phyloP scores from a whole-genome alignment of 352 stramenopile species.

The Pythium aphanidermatum region DNA sequence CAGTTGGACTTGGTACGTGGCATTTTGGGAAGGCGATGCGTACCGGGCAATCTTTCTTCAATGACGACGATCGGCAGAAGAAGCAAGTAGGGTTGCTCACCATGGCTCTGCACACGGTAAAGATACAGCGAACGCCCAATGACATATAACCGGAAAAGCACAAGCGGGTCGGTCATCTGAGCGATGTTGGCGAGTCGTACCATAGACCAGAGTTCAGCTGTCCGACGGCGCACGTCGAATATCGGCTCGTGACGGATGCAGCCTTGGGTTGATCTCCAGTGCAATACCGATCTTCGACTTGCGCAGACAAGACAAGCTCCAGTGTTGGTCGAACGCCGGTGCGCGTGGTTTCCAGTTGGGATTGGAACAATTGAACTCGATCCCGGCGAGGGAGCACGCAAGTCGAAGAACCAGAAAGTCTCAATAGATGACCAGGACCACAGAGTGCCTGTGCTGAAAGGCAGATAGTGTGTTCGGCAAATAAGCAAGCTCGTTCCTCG shows the following conservation, averaged over 20 bases:
- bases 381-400: no score
- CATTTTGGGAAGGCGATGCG: background rate
- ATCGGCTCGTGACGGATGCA: conserved; percentile 4
- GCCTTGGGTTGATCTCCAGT: conserved; percentile 1
- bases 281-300: background rate
- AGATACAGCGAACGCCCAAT: background rate
- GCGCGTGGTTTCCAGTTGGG: conserved; percentile 5
- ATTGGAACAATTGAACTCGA: no score
- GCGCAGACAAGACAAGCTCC: background rate
- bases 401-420: no score
- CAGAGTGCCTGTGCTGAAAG: no score
- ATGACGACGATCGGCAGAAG: no score
- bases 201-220: conserved; percentile 13
- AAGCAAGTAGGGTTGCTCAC: no score
- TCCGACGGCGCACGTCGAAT: conserved; percentile 10
- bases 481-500: no score
- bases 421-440: no score
- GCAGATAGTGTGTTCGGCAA: no score
- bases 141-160: conserved; percentile 3
- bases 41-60: no score
- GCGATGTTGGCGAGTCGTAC: conserved; percentile 13
- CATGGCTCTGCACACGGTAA: no score
- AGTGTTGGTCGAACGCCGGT: background rate
- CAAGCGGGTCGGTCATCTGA: conserved; percentile 11
- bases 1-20: background rate